Evolutionary conservation across 305 asterid species (phyloP), one percentile per base, ranked within the genome.

Genomic region (Salvia sclarea): DNA sequence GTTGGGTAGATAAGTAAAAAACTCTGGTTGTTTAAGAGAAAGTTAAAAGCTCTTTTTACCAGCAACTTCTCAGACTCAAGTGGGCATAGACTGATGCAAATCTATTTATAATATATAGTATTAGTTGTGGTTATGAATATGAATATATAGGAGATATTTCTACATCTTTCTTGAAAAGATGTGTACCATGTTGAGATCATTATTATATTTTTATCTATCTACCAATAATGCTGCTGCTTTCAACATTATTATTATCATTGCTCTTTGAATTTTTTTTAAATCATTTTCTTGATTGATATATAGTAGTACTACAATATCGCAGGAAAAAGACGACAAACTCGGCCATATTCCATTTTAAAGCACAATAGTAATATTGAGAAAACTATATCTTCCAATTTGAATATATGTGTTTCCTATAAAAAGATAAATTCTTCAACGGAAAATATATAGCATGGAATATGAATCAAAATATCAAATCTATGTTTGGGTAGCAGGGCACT

Each of bases 401-500:
- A 25, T n/a, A 28, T 28, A 25, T n/a, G 5, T 28, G 38, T 13
- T 48, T 59, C 33, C 40, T 45, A 44, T 3, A 25, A 28, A 68
- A 40, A 33, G 44, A 14, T 54, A 53, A 40, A 24, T 11, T 14
- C 13, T 56, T 28, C 2, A 18, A 8, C 24, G 49, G 66, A 4
- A 57, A 69, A 44, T 30, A 58, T 8, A 44, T 45, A 40, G 53
- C 7, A 5, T 35, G 60, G 41, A 69, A 37, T 38, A 50, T 49
- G 8, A 59, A 37, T 59, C 30, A 59, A 59, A 59, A 52, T 38
- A 48, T 49, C 44, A 70, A 60, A 50, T 50, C 47, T 38, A 38
- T 70, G 67, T 70, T 49, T 60, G 53, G 20, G 44, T 20, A 69
- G 73, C 31, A 72, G 75, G 63, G 75, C 81, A 75, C 75, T 74